Evolutionary conservation across 192 early-diverging fungal genomes (phyloP).

Genomic region (Entomortierella parvispora): DNA sequence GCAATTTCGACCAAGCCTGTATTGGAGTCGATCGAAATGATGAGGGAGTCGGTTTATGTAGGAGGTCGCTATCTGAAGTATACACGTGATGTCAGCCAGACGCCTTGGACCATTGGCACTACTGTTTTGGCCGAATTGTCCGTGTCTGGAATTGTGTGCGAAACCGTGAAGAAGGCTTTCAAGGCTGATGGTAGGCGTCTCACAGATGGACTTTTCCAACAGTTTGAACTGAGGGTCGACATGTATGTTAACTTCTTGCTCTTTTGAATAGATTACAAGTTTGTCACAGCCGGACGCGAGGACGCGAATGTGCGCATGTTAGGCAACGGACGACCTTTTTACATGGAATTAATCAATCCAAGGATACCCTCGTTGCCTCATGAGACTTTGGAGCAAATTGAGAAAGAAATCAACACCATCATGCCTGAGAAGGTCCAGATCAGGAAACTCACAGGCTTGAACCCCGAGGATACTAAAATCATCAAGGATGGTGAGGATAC

Average conservation of each 20-base stretch:
- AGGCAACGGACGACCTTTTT: slow-evolving; percentile 91
- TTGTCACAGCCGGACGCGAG: slow-evolving; percentile 88
- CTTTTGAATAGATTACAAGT: slow-evolving; percentile 69
- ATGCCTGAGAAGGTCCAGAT: slow-evolving; percentile 65
- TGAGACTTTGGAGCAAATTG: slow-evolving; percentile 56
- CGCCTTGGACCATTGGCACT: slow-evolving; percentile 82
- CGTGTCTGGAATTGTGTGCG: slow-evolving; percentile 83
- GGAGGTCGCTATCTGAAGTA: slow-evolving; percentile 82
- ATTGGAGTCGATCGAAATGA: slow-evolving; percentile 52
- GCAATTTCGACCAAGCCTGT: slow-evolving; percentile 28
- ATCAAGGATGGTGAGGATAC: slow-evolving; percentile 82
- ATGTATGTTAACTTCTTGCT: neutral
- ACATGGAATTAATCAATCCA: slow-evolving; percentile 88
- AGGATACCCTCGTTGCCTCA: slow-evolving; percentile 51
- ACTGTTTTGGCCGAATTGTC: slow-evolving; percentile 75
- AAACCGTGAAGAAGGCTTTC: slow-evolving; percentile 64
- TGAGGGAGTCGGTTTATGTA: slow-evolving; percentile 66
- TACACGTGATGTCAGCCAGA: slow-evolving; percentile 82
- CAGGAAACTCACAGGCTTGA: slow-evolving; percentile 47
- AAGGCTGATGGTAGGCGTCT: slow-evolving; percentile 59
- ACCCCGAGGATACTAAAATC: slow-evolving; percentile 61
- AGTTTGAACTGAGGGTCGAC: neutral
- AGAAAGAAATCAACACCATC: slow-evolving; percentile 54
- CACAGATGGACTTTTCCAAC: neutral
- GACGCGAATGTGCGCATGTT: slow-evolving; percentile 97